Evolutionary conservation across 2,329 filamentous ascomycete genomes (phyloP).

Genomic region (Pseudogymnoascus sp.): DNA sequence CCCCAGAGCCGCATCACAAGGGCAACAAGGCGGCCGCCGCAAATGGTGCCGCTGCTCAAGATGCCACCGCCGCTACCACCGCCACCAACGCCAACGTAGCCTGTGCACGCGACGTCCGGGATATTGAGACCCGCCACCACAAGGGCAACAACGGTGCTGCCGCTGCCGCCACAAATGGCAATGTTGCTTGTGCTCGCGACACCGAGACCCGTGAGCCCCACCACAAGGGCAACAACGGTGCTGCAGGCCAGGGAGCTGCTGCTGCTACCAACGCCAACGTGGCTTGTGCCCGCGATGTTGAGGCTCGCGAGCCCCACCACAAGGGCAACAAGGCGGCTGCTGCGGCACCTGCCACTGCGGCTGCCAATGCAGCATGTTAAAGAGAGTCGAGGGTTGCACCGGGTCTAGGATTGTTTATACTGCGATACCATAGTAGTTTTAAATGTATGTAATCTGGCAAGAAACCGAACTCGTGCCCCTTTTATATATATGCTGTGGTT

Average conservation of each 20-base stretch:
- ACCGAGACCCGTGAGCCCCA: neutral
- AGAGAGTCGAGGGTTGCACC: neutral
- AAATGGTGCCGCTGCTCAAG: too few species aligned
- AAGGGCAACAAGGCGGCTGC: constrained; percentile 18
- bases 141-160: too few species aligned
- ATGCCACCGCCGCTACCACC: too few species aligned
- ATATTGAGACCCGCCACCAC: too few species aligned
- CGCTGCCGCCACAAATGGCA: too few species aligned
- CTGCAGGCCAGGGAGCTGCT: neutral
- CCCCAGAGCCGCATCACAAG: neutral
- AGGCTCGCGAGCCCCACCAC: constrained; percentile 11
- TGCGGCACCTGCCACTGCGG: neutral
- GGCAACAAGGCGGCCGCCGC: too few species aligned
- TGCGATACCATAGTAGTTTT: neutral
- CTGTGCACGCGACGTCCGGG: too few species aligned
- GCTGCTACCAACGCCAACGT: neutral
- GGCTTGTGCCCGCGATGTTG: constrained; percentile 5
- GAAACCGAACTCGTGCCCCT: neutral
- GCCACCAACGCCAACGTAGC: too few species aligned
- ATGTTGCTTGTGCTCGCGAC: too few species aligned
- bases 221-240: neutral
- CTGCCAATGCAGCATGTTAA: neutral
- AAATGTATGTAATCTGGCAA: neutral
- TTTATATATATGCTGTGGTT: neutral
- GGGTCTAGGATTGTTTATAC: neutral